Base-by-base conservation (phyloP, 208 protist genomes). In the Endotrypanum monterogeii region DNA sequence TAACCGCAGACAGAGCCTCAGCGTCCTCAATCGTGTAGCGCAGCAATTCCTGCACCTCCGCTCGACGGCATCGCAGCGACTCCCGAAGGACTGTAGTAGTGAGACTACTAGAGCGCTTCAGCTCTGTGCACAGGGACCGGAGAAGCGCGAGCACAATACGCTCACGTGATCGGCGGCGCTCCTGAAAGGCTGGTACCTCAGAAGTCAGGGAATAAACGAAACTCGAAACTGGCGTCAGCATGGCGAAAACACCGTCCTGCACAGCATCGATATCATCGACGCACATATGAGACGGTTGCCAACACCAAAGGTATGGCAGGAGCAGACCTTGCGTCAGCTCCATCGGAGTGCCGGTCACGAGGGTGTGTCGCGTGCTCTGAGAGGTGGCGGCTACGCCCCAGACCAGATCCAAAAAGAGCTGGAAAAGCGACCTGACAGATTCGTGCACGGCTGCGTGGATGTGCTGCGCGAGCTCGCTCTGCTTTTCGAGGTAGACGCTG, bases 211-310 rank as follows among this genome's bases (percentile, higher is more conserved):
- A 78, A 63, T 93, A 71, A 55, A 84, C 83, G 28, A 93, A 73
- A 67, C 71, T 73, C 0, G 84, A 88, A n/a, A 84, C 86, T 7
- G 82, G 82, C 11, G 87, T 83, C n/a, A 96, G 83, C 62, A 84
- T 80, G n/a, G 88, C 78, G 37, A 94, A 87, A 35, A 88, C 25
- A 18, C 76, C 68, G 71, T 96, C 89, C 41, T 80, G 75, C 54
- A 96, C 35, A n/a, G 78, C 76, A 54, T 93, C 89, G 56, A 89
- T 74, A 73, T 96, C 89, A 71, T 96, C 92, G 55, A 96, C 69
- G 56, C 92, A 79, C 32, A 96, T 51, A 39, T 86, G 72, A 44
- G 78, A 57, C 1, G 92, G 92, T 54, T 83, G 76, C 88, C 88
- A 96, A n/a, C 68, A 73, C 78, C 81, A 90, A 48, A 94, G 72